Evolutionary conservation across 345 rosid species (phyloP), one percentile per base, ranked within the genome.

Genomic region (Angophora floribunda): DNA sequence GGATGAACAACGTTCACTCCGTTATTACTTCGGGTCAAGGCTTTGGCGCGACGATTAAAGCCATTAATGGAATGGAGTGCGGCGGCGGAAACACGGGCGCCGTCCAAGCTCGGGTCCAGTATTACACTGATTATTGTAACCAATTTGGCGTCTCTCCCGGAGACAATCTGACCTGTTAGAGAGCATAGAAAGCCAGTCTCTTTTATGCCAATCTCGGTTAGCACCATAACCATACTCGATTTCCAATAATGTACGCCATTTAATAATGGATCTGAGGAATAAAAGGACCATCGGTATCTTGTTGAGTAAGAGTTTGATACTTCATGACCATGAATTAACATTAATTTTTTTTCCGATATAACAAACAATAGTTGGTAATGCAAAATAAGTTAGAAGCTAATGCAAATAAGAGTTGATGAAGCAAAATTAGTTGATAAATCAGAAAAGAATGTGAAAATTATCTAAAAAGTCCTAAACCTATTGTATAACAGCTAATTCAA

Each of bases 31-130:
- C 86, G 24, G 88, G 82, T 90, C 94, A 93, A 89, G 96, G 95
- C 44, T 90, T 94, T 80, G 94, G 95, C 57, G 91, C 93, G 51
- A 94, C 93, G 8, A 93, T 91, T 75, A 87, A 85, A 90, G 93
- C 91, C 86, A 92, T 95, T 51, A 95, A 94, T 61, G 93, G 94
- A 19, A 9, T 85, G 11, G 96, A 95, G 57, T 95, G 96, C 63
- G 53, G 87, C 30, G 95, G 96, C 51, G 87, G 70, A 50, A 91
- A 87, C 10, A 85, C 92, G 6, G 87, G 49, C 6, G 88, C 89
- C 9, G 95, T 94, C 19, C 91, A 90, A 41, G 89, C 93, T 26
- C 93, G 94, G 70, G 85, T 92, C 50, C 21, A 70, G 5, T 92
- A 89, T 67, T 93, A 88, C 65, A 93, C 88, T 7, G 89, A 93